phyloP scores from a whole-genome alignment of 225 moss, liverwort and hornwort species.

The Pseudisothecium myosuroides region DNA sequence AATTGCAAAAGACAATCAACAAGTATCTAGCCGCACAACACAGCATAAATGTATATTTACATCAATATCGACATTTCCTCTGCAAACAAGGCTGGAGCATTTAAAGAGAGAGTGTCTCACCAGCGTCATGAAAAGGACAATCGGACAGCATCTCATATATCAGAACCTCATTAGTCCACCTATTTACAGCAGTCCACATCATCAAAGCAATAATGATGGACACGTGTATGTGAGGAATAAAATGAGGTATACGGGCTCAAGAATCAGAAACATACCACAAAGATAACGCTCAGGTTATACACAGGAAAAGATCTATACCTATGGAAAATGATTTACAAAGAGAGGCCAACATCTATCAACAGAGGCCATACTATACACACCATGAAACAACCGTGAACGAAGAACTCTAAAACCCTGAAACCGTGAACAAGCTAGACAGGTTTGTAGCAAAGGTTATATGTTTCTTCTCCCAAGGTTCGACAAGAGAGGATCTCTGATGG shows the following conservation, averaged over 20 bases:
- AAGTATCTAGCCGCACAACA: not conserved
- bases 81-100: not conserved
- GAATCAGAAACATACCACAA: not conserved
- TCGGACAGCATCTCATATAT: not conserved
- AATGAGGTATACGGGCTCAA: not conserved
- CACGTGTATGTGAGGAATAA: not conserved
- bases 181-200: not conserved
- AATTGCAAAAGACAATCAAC: not conserved
- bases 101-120: not conserved
- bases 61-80: not conserved
- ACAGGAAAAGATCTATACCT: not conserved
- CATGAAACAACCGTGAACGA: not conserved
- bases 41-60: not conserved
- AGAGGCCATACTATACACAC: not conserved
- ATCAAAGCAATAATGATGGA: not conserved
- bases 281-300: not conserved
- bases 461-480: not conserved
- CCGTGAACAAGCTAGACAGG: not conserved
- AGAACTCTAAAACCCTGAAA: not conserved
- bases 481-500: not conserved
- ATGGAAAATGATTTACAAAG: not conserved
- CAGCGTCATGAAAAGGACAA: not conserved
- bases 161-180: not conserved
- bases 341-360: not conserved
- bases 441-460: not conserved